Conservation (phyloP, 2,329 filamentous ascomycete species). For the Talaromyces atroroseus region DNA sequence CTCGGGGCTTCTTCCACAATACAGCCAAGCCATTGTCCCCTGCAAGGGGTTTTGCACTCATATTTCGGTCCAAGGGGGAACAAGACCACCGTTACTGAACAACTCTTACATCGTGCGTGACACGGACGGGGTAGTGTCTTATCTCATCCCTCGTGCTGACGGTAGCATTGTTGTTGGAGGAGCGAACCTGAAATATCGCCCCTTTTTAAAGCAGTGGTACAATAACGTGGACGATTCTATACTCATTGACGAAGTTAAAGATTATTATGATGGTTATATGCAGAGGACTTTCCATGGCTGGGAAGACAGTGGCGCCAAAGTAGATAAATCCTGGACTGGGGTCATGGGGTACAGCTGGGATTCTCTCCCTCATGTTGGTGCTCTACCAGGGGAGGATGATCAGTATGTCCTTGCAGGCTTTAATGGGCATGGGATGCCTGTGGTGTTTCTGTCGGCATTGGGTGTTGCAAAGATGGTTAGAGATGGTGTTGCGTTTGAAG, state of each 20-base stretch:
- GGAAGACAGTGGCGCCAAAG: slow-evolving; percentile 29
- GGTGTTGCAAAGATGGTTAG: slow-evolving; percentile 3
- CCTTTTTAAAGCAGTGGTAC: slow-evolving; percentile 41
- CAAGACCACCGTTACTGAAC: slow-evolving; percentile 24
- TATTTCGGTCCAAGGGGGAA: slow-evolving; percentile 22
- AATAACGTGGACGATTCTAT: slow-evolving; percentile 38
- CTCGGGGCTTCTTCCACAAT: slow-evolving; percentile 63
- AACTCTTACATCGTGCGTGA: slow-evolving; percentile 60
- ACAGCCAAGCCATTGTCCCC: slow-evolving; percentile 69
- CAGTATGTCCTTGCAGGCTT: slow-evolving; percentile 5
- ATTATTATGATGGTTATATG: slow-evolving; percentile 38
- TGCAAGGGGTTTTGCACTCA: slow-evolving; percentile 54
- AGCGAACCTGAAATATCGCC: slow-evolving; percentile 44
- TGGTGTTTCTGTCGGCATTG: not conserved
- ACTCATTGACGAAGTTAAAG: slow-evolving; percentile 39
- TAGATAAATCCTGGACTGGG: slow-evolving; percentile 31
- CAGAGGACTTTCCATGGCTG: slow-evolving; percentile 32
- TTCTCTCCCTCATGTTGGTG: slow-evolving; percentile 2
- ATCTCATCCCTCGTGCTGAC: slow-evolving; percentile 57
- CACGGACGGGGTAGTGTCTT: slow-evolving; percentile 55
- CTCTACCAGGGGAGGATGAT: not conserved
- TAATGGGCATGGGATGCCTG: slow-evolving; percentile 8
- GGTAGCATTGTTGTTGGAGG: slow-evolving; percentile 58
- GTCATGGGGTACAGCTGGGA: slow-evolving; percentile 11
- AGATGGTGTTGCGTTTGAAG: not conserved